Evolutionary conservation across 129 eudicot genomes (phyloP).

Genomic region (Sambucus nigra): DNA sequence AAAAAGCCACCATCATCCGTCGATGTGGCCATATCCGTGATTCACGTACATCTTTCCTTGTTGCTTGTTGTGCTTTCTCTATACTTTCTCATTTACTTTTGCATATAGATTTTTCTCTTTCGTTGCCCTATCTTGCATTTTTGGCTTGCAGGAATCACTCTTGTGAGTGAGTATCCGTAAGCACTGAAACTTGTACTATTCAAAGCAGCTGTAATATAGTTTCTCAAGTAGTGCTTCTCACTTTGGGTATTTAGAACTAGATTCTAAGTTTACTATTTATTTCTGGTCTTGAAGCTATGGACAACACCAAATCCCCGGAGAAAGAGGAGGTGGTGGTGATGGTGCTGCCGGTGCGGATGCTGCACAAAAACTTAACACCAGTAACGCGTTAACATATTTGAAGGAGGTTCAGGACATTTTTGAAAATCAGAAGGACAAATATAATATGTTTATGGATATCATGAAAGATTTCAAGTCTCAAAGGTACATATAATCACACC

Average conservation of each 20-base stretch:
- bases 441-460: conserved; percentile 72
- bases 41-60: too few species aligned
- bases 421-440: conserved; percentile 78
- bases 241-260: not conserved
- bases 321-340: conserved; percentile 33
- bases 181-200: too few species aligned
- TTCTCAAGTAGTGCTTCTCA: too few species aligned
- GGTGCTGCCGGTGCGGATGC: conserved; percentile 27
- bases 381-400: conserved; percentile 76
- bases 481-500: conserved; percentile 32
- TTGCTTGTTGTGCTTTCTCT: too few species aligned
- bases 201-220: too few species aligned
- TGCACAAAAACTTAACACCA: conserved; percentile 68
- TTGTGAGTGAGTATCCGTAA: too few species aligned
- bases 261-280: not conserved
- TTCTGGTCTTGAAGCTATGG: conserved; percentile 40
- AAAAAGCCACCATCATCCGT: too few species aligned
- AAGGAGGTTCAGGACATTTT: conserved; percentile 96
- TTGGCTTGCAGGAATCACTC: too few species aligned
- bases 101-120: too few species aligned
- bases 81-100: too few species aligned
- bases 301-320: conserved; percentile 52
- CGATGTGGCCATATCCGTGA: too few species aligned
- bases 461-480: conserved; percentile 96
- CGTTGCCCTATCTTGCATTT: too few species aligned